These are phyloP conservation scores for Boletus pseudo-olivaceus DNA, from an alignment of 768 basidiomycete species.

Conservation along the genomic window DNA sequence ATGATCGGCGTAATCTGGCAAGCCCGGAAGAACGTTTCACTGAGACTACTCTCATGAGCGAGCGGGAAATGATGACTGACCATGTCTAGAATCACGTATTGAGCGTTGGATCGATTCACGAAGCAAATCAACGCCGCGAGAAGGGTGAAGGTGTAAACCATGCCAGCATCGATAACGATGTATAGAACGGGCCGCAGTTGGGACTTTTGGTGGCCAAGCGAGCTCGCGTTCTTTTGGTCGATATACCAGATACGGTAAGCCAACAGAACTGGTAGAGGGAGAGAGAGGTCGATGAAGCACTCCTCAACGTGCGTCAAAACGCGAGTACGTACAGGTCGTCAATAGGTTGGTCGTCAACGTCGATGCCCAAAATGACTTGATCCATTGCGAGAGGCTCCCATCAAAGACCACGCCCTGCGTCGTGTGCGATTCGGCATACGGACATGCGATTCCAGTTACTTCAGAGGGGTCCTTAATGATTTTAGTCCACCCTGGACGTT, in stretches of 20 bases:
- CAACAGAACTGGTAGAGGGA: neutral
- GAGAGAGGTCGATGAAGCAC: neutral
- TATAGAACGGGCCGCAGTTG: neutral
- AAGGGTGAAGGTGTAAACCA: slow-evolving; percentile 1
- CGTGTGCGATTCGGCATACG: neutral
- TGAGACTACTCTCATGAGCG: neutral
- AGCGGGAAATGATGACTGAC: neutral
- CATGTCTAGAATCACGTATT: slow-evolving; percentile 5
- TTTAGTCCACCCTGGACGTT: neutral
- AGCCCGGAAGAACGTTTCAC: neutral
- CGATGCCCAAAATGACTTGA: neutral
- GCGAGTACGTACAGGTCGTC: neutral
- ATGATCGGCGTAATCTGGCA: slow-evolving; percentile 11
- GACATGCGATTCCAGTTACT: neutral
- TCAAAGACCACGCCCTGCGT: neutral
- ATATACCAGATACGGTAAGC: neutral
- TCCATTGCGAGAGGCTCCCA: neutral
- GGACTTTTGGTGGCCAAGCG: neutral
- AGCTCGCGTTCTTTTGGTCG: no score
- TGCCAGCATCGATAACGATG: slow-evolving; percentile 5
- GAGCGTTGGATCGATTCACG: neutral
- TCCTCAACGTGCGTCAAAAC: no score
- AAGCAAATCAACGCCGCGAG: neutral
- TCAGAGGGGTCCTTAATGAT: neutral
- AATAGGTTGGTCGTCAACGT: slow-evolving; percentile 1